Evolutionary conservation across 2,329 filamentous ascomycete species (phyloP), one percentile per base, ranked within the genome.

Genomic region (Didymella pinodella): DNA sequence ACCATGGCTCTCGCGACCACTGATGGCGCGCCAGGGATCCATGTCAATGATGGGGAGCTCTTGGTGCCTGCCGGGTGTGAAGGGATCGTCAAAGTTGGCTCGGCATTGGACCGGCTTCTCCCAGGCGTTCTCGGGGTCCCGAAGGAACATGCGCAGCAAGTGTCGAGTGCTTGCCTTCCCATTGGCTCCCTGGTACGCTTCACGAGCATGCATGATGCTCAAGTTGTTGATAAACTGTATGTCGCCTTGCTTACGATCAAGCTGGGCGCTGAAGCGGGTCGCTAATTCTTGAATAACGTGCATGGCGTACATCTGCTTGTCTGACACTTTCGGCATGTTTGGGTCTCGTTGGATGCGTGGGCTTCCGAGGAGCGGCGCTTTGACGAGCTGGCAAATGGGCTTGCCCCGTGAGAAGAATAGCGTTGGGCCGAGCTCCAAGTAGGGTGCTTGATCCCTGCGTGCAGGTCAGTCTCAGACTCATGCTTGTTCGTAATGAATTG

Each of bases 171-270:
- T 76, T 5, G 66, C 63, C 48, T 66, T 48, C 40, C 59, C 54
- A 40, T 62, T 62, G n/a, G 51, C 54, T 34, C 73, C 71, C 5
- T 54, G 59, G 53, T 77, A 77, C 12, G 68, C 75, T 29, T 70
- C 61, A 20, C 75, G 73, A 46, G 75, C 75, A 58, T 77, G 75
- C 71, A 77, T 68, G 48, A 77, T 66, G 57, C 71, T 70, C 49
- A 77, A 47, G 46, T 77, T 77, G 61, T 77, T 70, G 63, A 77
- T 64, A 56, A 74, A 74, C 50, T 77, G 74, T 31, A 77, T 75
- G 48, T 77, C 75, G 36, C 75, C 75, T 36, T 70, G 65, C 46
- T 68, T 65, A 36, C 75, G 74, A 61, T 75, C 68, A n/a, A 77
- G 63, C 55, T 67, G 66, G 11, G 66, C 65, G 55, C 67, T 67